A percentile compares a stretch with the other conserved stretches of the same genome.
phyloP scores from a whole-genome alignment of 768 basidiomycete species.

The Lactifluus echinatus region DNA sequence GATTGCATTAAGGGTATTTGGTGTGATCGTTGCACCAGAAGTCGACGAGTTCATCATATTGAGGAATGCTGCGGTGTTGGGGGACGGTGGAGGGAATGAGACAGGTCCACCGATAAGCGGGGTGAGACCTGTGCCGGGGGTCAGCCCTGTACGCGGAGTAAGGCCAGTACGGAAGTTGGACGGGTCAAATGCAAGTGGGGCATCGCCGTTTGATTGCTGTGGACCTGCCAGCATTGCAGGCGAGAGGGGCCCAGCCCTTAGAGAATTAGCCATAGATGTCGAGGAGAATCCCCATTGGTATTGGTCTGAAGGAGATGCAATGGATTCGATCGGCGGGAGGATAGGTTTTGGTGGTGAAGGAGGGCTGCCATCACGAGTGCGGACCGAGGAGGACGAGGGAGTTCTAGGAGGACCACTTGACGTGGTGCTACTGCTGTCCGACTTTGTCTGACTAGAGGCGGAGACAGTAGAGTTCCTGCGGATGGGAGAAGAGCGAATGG shows the following conservation, averaged over 20 bases:
- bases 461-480: slow-evolving; percentile 26
- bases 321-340: slow-evolving; percentile 73
- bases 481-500: slow-evolving; percentile 28
- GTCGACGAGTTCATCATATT: slow-evolving; percentile 65
- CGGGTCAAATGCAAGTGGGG: slow-evolving; percentile 54
- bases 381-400: slow-evolving; percentile 18
- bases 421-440: slow-evolving; percentile 21
- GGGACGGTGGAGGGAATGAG: slow-evolving; percentile 75
- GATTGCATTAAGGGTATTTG: slow-evolving; percentile 66
- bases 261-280: slow-evolving; percentile 56
- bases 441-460: slow-evolving; percentile 21
- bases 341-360: slow-evolving; percentile 50
- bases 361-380: slow-evolving; percentile 19
- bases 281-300: slow-evolving; percentile 55
- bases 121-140: slow-evolving; percentile 77
- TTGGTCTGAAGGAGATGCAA: slow-evolving; percentile 60
- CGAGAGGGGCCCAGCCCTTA: slow-evolving; percentile 88
- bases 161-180: slow-evolving; percentile 74
- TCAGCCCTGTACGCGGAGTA: slow-evolving; percentile 80
- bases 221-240: slow-evolving; percentile 96
- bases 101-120: slow-evolving; percentile 68
- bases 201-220: slow-evolving; percentile 36
- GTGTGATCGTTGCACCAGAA: slow-evolving; percentile 45
- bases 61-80: slow-evolving; percentile 87
- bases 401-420: slow-evolving; percentile 21